These are phyloP conservation scores for Boletus edulis DNA, from an alignment of 768 basidiomycete species.

Conservation along the genomic window DNA sequence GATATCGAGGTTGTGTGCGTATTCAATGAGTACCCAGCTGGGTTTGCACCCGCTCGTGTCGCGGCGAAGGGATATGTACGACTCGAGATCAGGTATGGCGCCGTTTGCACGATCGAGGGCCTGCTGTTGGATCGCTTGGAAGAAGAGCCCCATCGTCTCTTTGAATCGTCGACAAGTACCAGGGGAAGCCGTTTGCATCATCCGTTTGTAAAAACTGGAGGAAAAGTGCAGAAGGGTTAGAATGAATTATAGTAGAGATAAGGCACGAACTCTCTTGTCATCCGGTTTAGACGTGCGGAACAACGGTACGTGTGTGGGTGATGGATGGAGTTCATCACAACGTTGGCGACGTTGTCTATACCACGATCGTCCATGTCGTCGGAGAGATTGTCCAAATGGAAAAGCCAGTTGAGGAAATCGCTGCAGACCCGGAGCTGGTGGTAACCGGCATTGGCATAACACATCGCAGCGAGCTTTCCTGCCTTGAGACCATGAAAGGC, in stretches of 20 bases:
- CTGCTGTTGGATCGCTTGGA: conserved; percentile 75
- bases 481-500: conserved; percentile 66
- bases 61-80: conserved; percentile 76
- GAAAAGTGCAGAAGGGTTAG: not conserved
- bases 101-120: conserved; percentile 60
- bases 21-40: conserved; percentile 81
- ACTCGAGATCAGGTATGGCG: conserved; percentile 72
- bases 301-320: conserved; percentile 58
- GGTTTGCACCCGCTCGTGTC: conserved; percentile 85
- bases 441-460: conserved; percentile 49
- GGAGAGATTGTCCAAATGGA: conserved; percentile 77
- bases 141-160: conserved; percentile 77
- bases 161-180: conserved; percentile 73
- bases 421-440: conserved; percentile 67
- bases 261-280: conserved; percentile 68
- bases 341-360: conserved; percentile 54
- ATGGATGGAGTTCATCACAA: conserved; percentile 70
- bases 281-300: conserved; percentile 59
- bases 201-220: conserved; percentile 67
- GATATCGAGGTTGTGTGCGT: conserved; percentile 72
- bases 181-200: conserved; percentile 57
- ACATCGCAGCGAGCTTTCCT: conserved; percentile 57
- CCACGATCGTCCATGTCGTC: conserved; percentile 73
- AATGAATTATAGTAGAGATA: not conserved
- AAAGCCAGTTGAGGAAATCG: conserved; percentile 76